A percentile compares a stretch with the other conserved stretches of the same genome.
Conservation (phyloP, 495 filamentous ascomycete species). For the Daldinia concentrica region DNA sequence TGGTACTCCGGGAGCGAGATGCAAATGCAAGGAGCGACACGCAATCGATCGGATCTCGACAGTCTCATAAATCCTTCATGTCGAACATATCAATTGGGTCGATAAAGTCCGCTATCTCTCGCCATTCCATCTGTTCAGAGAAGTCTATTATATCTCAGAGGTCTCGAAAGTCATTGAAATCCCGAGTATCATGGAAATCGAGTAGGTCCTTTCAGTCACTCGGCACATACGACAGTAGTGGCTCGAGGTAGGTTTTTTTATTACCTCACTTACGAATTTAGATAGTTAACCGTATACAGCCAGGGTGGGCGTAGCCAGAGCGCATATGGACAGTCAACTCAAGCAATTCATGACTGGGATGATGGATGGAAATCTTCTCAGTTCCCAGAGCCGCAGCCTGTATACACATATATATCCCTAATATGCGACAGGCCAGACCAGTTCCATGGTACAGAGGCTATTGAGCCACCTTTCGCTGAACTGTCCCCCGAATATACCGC, state of each 20-base stretch:
- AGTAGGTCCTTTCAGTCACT: background rate
- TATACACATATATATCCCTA: background rate
- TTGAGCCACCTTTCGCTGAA: background rate
- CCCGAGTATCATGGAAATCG: background rate
- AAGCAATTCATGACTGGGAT: background rate
- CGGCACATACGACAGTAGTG: background rate
- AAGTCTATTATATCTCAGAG: background rate
- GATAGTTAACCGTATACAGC: background rate
- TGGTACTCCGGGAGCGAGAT: background rate
- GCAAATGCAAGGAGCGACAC: background rate
- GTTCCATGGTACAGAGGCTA: background rate
- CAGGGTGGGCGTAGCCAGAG: background rate
- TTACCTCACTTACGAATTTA: background rate
- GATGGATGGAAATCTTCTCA: slow-evolving; percentile 1
- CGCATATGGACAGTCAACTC: background rate
- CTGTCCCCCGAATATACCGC: background rate
- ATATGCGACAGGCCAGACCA: background rate
- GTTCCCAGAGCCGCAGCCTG: background rate
- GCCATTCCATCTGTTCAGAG: background rate
- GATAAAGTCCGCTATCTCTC: background rate
- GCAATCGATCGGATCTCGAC: background rate
- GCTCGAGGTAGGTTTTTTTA: background rate
- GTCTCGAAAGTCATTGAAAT: background rate
- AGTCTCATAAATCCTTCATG: background rate
- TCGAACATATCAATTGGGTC: background rate